phyloP scores from a whole-genome alignment of 2,329 filamentous ascomycete species.

The Aspergillus melleus region DNA sequence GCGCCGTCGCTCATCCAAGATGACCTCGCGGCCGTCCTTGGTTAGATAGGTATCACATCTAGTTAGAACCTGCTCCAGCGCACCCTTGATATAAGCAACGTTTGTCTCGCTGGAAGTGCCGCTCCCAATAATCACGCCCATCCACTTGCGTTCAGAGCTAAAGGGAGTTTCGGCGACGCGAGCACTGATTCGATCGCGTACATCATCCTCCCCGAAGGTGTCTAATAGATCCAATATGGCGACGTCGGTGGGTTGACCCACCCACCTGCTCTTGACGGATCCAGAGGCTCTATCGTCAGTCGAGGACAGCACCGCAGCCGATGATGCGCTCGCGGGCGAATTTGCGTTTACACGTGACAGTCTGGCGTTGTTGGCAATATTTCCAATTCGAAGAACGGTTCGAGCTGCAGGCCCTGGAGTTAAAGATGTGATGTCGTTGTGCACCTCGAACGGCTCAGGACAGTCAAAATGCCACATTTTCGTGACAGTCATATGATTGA shows the following conservation, averaged over 20 bases:
- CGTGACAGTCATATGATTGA: constrained; percentile 97
- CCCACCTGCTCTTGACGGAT: constrained; percentile 80
- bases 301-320: constrained; percentile 81
- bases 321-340: constrained; percentile 66
- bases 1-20: constrained; percentile 73
- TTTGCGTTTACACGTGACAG: constrained; percentile 72
- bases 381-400: constrained; percentile 84
- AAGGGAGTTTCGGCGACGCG: constrained; percentile 87
- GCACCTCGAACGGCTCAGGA: constrained; percentile 56
- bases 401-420: constrained; percentile 71
- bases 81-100: constrained; percentile 92
- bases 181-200: constrained; percentile 79
- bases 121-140: constrained; percentile 83
- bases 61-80: constrained; percentile 80
- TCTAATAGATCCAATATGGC: constrained; percentile 95
- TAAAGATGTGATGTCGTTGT: constrained; percentile 52
- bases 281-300: constrained; percentile 65
- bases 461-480: constrained; percentile 94
- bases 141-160: constrained; percentile 97
- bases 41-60: constrained; percentile 90
- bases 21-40: constrained; percentile 79
- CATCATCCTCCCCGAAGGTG: constrained; percentile 85
- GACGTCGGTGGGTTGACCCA: constrained; percentile 94
- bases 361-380: constrained; percentile 92
- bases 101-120: constrained; percentile 55